Evolutionary conservation across 2,329 filamentous ascomycete genomes (phyloP).

Genomic region (Fusarium euwallaceae): DNA sequence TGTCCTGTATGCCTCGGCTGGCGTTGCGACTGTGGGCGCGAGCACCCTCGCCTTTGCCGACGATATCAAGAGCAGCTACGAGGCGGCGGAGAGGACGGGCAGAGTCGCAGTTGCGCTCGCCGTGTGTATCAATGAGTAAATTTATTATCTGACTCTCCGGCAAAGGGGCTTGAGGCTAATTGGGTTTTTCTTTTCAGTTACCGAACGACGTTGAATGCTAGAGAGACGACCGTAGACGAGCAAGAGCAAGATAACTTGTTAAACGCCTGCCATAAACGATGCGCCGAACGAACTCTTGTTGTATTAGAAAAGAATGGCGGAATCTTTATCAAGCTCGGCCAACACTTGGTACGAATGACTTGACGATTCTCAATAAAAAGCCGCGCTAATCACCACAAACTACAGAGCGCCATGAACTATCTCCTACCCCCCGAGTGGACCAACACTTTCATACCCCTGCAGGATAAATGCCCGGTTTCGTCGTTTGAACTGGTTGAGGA

Average conservation of each 20-base stretch:
- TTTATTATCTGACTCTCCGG: background rate
- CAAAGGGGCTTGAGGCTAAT: slow-evolving; percentile 9
- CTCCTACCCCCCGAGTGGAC: slow-evolving; percentile 93
- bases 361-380: background rate
- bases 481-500: slow-evolving; percentile 86
- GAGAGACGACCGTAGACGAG: slow-evolving; percentile 71
- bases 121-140: slow-evolving; percentile 89
- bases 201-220: slow-evolving; percentile 82
- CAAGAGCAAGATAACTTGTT: slow-evolving; percentile 77
- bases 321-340: slow-evolving; percentile 97
- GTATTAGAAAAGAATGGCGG: slow-evolving; percentile 97
- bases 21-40: slow-evolving; percentile 63
- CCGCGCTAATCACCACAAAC: slow-evolving; percentile 43
- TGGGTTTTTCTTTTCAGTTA: slow-evolving; percentile 70
- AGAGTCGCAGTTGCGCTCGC: slow-evolving; percentile 81
- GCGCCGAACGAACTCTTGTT: slow-evolving; percentile 86
- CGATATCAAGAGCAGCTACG: slow-evolving; percentile 82
- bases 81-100: slow-evolving; percentile 81
- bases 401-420: slow-evolving; percentile 91
- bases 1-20: slow-evolving; percentile 64
- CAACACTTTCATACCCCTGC: slow-evolving; percentile 92
- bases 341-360: slow-evolving; percentile 76
- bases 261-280: slow-evolving; percentile 90
- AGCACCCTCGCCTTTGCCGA: slow-evolving; percentile 69
- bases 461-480: slow-evolving; percentile 95